Percentiles rank a stretch among this genome's conserved stretches.
These are phyloP conservation scores for Backusella morwellensis DNA, from an alignment of 192 early-diverging fungal genomes.

Conservation along the genomic window DNA sequence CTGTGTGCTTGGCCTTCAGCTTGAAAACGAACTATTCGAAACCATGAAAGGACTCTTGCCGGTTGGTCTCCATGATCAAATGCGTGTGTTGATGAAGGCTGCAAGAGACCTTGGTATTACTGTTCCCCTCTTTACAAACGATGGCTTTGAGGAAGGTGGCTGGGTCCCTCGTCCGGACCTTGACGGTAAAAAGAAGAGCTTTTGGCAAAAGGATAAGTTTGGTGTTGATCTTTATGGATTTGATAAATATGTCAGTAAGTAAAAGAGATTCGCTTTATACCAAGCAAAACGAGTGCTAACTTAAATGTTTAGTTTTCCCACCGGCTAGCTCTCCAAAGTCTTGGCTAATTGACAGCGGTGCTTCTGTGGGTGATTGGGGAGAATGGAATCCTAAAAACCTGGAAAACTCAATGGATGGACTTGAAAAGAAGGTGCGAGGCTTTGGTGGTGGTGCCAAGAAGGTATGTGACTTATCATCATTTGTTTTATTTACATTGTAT, in stretches of 20 bases:
- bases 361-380: slow-evolving; percentile 40
- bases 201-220: slow-evolving; percentile 48
- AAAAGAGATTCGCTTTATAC: too few species aligned
- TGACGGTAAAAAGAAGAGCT: slow-evolving; percentile 10
- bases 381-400: slow-evolving; percentile 57
- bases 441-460: slow-evolving; percentile 66
- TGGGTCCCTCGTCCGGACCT: slow-evolving; percentile 44
- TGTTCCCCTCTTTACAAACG: slow-evolving; percentile 86
- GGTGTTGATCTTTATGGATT: slow-evolving; percentile 79
- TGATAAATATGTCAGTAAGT: slow-evolving; percentile 73
- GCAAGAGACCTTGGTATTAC: slow-evolving; percentile 74
- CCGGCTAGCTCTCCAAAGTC: slow-evolving; percentile 49
- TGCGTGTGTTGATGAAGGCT: slow-evolving; percentile 70
- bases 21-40: slow-evolving; percentile 81
- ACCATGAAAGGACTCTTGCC: slow-evolving; percentile 58
- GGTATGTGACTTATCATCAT: not conserved
- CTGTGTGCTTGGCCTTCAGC: slow-evolving; percentile 76
- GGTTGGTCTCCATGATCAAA: slow-evolving; percentile 78
- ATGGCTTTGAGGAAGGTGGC: slow-evolving; percentile 68
- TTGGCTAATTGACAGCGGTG: slow-evolving; percentile 40
- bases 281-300: not conserved
- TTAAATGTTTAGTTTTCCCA: slow-evolving; percentile 42
- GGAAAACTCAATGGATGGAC: slow-evolving; percentile 49
- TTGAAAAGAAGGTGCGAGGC: slow-evolving; percentile 64
- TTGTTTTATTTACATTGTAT: not conserved